Evolutionary conservation across 169 alveolate species (phyloP).

Genomic region (Cardiosporidium cionae): DNA sequence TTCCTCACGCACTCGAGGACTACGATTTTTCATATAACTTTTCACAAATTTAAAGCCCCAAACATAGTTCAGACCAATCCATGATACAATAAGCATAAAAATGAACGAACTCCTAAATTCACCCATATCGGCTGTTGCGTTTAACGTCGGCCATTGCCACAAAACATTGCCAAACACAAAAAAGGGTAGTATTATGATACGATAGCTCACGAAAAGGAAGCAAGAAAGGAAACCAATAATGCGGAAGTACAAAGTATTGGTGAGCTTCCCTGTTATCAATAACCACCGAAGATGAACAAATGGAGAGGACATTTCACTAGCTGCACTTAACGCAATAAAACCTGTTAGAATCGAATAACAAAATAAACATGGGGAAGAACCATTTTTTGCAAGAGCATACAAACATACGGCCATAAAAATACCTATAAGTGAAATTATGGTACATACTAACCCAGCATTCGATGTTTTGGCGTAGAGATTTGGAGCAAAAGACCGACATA

Average conservation of each 20-base stretch:
- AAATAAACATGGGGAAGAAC: background rate
- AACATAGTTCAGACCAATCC: constrained; percentile 2
- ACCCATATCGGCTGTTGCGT: background rate
- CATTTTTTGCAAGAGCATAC: background rate
- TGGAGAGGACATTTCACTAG: constrained; percentile 16
- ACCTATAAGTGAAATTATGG: no score
- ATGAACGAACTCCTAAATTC: background rate
- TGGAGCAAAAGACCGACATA: background rate
- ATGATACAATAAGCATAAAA: background rate
- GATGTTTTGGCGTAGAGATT: background rate
- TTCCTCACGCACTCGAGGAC: no score
- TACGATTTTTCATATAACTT: background rate
- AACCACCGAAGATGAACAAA: constrained; percentile 15
- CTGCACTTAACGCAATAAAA: background rate
- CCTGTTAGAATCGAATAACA: background rate
- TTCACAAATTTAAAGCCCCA: constrained; percentile 4
- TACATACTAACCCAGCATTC: constrained; percentile 12
- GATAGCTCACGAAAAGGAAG: background rate
- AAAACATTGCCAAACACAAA: background rate
- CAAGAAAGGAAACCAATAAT: background rate
- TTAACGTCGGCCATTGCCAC: background rate
- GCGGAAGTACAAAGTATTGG: background rate
- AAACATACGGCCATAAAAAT: no score
- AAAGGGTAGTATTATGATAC: background rate
- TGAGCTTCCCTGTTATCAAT: background rate